Conservation (phyloP, 306 rosid species). For the Cicer yamashitae region DNA sequence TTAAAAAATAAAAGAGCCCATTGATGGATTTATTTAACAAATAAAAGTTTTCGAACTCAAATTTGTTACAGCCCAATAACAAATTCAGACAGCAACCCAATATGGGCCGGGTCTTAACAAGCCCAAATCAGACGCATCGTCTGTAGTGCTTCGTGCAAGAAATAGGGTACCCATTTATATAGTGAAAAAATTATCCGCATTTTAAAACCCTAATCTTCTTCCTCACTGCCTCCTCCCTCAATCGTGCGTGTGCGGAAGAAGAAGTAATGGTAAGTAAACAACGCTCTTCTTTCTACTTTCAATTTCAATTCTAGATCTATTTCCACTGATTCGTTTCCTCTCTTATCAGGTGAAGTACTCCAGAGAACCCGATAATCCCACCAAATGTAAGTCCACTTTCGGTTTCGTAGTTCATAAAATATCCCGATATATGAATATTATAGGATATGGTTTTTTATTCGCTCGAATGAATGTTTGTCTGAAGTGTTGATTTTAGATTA, state of each 20-base stretch:
- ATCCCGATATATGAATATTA: background rate
- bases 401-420: background rate
- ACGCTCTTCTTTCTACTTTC: too few species aligned
- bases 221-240: background rate
- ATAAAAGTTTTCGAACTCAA: too few species aligned
- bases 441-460: background rate
- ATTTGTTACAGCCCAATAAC: background rate
- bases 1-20: too few species aligned
- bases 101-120: background rate
- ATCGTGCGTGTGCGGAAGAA: background rate
- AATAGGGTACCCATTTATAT: conserved; percentile 24
- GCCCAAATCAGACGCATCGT: background rate
- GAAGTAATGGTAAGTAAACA: conserved; percentile 65
- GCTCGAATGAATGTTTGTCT: background rate
- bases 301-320: background rate
- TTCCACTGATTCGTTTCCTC: background rate
- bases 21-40: too few species aligned
- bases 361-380: conserved; percentile 85
- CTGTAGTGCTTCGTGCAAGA: too few species aligned
- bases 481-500: background rate
- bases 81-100: background rate
- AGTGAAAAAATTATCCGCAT: background rate
- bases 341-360: conserved; percentile 80
- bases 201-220: background rate
- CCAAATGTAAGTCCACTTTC: conserved; percentile 64